A percentile compares a stretch with the other conserved stretches of the same genome.
Conservation (phyloP, 106 monocot species). For the Acanthochlamys bracteata region DNA sequence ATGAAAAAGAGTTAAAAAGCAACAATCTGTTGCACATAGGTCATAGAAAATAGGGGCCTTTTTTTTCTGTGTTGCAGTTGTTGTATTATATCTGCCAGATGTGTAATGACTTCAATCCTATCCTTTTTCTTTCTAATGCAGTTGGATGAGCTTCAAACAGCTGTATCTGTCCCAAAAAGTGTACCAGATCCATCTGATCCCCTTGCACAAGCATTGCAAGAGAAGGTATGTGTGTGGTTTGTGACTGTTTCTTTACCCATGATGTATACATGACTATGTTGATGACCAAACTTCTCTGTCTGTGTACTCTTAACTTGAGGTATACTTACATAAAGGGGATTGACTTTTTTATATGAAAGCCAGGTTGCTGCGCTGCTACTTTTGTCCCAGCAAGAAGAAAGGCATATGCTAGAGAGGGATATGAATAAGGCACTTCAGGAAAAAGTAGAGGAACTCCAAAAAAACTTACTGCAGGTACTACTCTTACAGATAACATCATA, state of each 20-base stretch:
- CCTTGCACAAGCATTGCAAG: constrained; percentile 77
- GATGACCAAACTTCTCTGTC: background rate
- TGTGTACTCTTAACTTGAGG: too few relatives aligned
- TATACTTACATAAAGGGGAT: background rate
- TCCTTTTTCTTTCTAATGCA: constrained; percentile 6
- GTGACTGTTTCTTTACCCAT: too few relatives aligned
- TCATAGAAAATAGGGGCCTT: too few relatives aligned
- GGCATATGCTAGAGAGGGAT: constrained; percentile 72
- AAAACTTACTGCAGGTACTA: constrained; percentile 74
- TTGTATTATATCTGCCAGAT: too few relatives aligned
- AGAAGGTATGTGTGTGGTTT: constrained; percentile 65
- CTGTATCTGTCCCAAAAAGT: constrained; percentile 10
- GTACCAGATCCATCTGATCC: constrained; percentile 37
- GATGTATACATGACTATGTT: too few relatives aligned
- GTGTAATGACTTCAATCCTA: background rate
- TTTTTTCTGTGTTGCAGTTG: too few relatives aligned
- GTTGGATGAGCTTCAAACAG: constrained; percentile 12
- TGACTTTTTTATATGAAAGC: background rate
- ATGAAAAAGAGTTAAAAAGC: too few relatives aligned
- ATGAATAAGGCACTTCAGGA: constrained; percentile 53
- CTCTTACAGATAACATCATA: background rate
- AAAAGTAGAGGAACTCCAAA: constrained; percentile 74
- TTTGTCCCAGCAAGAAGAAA: constrained; percentile 94
- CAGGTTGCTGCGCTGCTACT: constrained; percentile 81
- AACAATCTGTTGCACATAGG: too few relatives aligned